Evolutionary conservation across 306 rosid species (phyloP), one percentile per base, ranked within the genome.

Genomic region (Betula pendula): DNA sequence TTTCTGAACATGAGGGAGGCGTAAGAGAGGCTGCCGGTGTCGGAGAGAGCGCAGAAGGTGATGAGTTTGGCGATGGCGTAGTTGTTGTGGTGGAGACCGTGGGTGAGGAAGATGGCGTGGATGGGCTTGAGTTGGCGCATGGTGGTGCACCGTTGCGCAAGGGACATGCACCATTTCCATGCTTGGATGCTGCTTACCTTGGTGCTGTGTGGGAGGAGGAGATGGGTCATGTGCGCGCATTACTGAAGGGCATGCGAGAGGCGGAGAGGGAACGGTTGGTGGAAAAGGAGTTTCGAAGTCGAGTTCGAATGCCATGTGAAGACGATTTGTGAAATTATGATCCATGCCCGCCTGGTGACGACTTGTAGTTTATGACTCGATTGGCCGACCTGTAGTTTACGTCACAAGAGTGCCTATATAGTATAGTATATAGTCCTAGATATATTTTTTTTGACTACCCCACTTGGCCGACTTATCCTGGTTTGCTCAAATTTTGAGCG

Each of bases 131-230:
- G 78, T 10, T 81, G 52, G 67, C 43, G 52, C 87, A 86, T 78
- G 63, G 58, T 81, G 79, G 70, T 33, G 80, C 87, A 83, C 53
- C 80, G 63, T 27, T 77, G 83, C 14, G 83, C 83, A 24, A 83
- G 79, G 48, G 59, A 74, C 79, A 81, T 83, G 80, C 85, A 80
- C 14, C 83, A 82, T 56, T 72, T 83, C 87, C 87, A 86, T 82
- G 83, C 78, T 48, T 25, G 77, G 56, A 71, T 62, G 66, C 68
- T 31, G 77, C 65, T 45, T 6, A 45, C 13, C 48, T 10, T 60
- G 42, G 17, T 5, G 35, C 63, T 14, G 44, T 11, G 52, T 22
- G 55, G 74, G 20, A 14, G n/a, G 58, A 12, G 27, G 15, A 31
- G 79, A 40, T 51, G 45, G 47, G 70, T 70, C 86, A 79, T 67